A percentile compares a stretch with the other conserved stretches of the same genome.
These are phyloP conservation scores for Oryza brachyantha DNA, from an alignment of 176 grass and related monocot species.

Conservation along the genomic window DNA sequence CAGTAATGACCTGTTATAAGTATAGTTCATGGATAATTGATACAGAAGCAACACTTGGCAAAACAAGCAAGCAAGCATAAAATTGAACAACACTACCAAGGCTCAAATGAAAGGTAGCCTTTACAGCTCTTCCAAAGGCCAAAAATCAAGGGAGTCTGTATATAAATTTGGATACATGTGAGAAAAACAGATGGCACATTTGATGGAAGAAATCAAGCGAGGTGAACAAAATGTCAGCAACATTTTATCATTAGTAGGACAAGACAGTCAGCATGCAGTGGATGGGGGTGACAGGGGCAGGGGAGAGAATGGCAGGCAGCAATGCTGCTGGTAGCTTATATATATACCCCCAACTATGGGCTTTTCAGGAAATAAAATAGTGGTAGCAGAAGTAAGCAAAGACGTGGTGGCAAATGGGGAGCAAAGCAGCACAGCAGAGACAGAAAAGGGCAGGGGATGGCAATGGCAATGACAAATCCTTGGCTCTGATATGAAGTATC, in stretches of 20 bases:
- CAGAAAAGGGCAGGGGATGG: too few species aligned
- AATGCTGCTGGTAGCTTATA: neutral
- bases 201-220: slow-evolving; percentile 6
- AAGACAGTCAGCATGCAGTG: neutral
- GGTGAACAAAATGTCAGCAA: neutral
- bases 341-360: too few species aligned
- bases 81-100: neutral
- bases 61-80: slow-evolving; percentile 14
- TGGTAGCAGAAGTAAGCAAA: neutral
- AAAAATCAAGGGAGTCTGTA: neutral
- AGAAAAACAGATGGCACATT: slow-evolving; percentile 3
- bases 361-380: too few species aligned
- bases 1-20: neutral
- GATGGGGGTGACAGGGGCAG: too few species aligned
- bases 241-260: neutral
- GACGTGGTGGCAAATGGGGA: too few species aligned
- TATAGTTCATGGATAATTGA: slow-evolving; percentile 17
- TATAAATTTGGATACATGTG: neutral
- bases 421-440: too few species aligned
- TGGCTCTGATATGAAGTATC: neutral
- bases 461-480: too few species aligned
- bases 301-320: neutral
- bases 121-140: neutral
- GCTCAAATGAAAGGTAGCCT: neutral
- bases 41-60: slow-evolving; percentile 10